phyloP scores from a whole-genome alignment of 2,329 filamentous ascomycete species.

The Paracorniculantispora psalliotae region DNA sequence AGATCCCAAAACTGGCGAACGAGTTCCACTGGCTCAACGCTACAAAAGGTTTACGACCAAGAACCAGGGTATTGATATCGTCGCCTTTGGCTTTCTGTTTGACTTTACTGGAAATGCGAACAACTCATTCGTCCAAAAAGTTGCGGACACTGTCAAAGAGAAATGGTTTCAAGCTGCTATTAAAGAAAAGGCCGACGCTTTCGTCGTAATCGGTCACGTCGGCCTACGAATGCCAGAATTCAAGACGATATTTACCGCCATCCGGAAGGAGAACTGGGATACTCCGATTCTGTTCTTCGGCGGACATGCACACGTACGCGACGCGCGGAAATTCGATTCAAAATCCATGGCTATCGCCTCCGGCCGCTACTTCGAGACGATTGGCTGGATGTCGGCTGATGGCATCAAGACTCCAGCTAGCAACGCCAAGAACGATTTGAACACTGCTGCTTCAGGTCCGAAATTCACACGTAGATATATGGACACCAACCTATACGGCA shows the following conservation, averaged over 20 bases:
- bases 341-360: conserved; percentile 77
- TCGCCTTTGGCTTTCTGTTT: conserved; percentile 92
- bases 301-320: conserved; percentile 84
- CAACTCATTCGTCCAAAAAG: conserved; percentile 78
- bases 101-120: conserved; percentile 88
- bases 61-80: conserved; percentile 75
- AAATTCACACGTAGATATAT: conserved; percentile 79
- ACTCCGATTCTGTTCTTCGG: conserved; percentile 89
- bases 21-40: conserved; percentile 71
- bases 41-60: conserved; percentile 90
- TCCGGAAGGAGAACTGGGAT: conserved; percentile 71
- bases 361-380: conserved; percentile 89
- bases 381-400: conserved; percentile 86
- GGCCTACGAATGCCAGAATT: conserved; percentile 78
- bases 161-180: conserved; percentile 86
- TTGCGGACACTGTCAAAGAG: conserved; percentile 75
- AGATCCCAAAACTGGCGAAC: conserved; percentile 64
- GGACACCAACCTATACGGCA: conserved; percentile 84
- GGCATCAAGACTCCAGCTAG: conserved; percentile 42
- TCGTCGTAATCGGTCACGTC: conserved; percentile 82
- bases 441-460: conserved; percentile 33
- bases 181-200: conserved; percentile 78
- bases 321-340: conserved; percentile 74
- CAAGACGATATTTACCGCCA: conserved; percentile 69
- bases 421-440: conserved; percentile 17